Evolutionary conservation across 305 asterid species (phyloP).

Genomic region (Coffea humblotiana): DNA sequence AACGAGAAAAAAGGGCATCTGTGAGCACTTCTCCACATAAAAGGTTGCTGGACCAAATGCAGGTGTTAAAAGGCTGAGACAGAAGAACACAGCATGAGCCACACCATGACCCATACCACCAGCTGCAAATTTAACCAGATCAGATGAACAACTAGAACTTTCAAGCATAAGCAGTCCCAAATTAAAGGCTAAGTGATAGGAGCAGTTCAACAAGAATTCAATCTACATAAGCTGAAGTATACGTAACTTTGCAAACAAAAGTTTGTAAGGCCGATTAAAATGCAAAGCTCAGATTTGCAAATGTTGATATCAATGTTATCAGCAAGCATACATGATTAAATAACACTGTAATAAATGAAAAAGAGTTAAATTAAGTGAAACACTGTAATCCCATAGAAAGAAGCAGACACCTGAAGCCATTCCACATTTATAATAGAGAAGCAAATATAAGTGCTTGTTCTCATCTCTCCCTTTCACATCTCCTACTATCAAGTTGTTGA

Average conservation of each 20-base stretch:
- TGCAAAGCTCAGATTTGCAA: neutral
- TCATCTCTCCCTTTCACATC: neutral
- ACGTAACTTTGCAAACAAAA: no score
- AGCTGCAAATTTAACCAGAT: constrained; percentile 50
- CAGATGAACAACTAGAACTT: constrained; percentile 11
- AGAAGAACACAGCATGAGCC: constrained; percentile 96
- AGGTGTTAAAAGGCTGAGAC: constrained; percentile 94
- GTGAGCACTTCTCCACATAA: constrained; percentile 88
- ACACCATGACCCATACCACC: constrained; percentile 99
- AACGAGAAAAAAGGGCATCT: constrained; percentile 84
- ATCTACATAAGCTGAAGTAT: no score
- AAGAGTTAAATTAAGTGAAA: no score
- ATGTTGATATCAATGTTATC: neutral
- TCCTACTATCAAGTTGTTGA: neutral
- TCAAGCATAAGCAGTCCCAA: neutral
- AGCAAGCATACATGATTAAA: neutral
- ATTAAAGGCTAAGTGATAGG: neutral
- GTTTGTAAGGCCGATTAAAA: no score
- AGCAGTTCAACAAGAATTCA: neutral
- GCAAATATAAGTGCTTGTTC: neutral
- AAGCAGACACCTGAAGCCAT: neutral
- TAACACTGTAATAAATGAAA: no score
- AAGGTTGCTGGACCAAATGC: constrained; percentile 97
- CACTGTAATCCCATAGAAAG: neutral
- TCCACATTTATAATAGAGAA: no score